Base-by-base conservation (phyloP, 495 filamentous ascomycete genomes). In the Geopyxis carbonaria region DNA sequence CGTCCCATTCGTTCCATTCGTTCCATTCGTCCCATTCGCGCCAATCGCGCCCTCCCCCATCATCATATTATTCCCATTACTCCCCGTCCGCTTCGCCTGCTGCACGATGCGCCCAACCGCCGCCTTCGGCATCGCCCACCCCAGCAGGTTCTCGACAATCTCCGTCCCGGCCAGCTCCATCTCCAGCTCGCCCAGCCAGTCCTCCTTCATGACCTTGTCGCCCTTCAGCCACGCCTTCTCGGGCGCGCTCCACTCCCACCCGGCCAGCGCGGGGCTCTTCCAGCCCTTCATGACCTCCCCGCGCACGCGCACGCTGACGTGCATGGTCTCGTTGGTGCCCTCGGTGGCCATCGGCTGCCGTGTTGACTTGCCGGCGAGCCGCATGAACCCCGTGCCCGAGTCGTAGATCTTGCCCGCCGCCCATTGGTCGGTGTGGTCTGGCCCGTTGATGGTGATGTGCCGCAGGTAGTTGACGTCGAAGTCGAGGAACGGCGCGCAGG, bases 401-500 rank as follows among this genome's bases (percentile, higher is more conserved):
- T 50, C 21, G 16, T 50, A 45, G 29, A 50, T 50, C 40, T 44
- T 44, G n/a, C 47, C 47, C 14, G 36, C 47, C 4, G 47, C 47
- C 48, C 48, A 51, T 22, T 51, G 47, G 24, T 50, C 41, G 22
- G 31, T 38, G 11, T 45, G 46, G 39, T 31, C 48, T 14, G 10
- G 15, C 2, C 37, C 43, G 25, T 52, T 52, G 24, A 8, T 51
- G 35, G 13, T 45, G 27, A 24, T 43, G 33, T n/a, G 52, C 37
- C 37, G 37, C 19, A 45, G 45, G 40, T 57, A 59, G 27, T 37
- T 38, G 25, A 15, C 45, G 31, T 46, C 45, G 43, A 44, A 60
- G 28, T 50, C 47, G 9, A 60, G 45, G 22, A 57, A 57, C 11
- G 35, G 37, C 7, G 18, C 34, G 5, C 48, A 45, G 6, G 43